Conservation (phyloP, 2,329 filamentous ascomycete genomes). For the Zalaria obscura region DNA sequence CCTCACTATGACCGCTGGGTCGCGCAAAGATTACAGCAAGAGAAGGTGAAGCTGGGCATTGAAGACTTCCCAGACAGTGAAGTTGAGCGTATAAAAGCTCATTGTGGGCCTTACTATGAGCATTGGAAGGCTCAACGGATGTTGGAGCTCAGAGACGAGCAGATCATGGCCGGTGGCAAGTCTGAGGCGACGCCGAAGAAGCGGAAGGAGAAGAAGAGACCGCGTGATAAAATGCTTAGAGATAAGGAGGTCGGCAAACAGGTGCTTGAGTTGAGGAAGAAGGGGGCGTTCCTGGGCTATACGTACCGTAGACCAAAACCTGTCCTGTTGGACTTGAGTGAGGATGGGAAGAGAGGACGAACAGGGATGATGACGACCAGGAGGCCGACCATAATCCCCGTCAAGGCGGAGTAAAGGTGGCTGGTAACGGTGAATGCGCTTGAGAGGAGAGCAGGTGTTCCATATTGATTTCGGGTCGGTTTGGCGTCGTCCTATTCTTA, state of each 20-base stretch:
- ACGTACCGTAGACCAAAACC: constrained; percentile 45
- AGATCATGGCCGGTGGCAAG: neutral
- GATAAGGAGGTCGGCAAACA: constrained; percentile 51
- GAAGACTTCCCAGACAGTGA: constrained; percentile 14
- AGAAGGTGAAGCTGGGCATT: constrained; percentile 17
- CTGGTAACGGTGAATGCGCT: no score
- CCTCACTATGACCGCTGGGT: constrained; percentile 10
- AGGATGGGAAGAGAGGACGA: neutral
- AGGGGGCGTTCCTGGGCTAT: constrained; percentile 78
- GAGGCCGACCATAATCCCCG: neutral
- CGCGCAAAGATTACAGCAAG: constrained; percentile 10
- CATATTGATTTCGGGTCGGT: no score
- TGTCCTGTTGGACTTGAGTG: neutral
- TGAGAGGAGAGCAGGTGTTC: no score
- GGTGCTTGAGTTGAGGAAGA: constrained; percentile 70
- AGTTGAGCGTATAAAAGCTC: constrained; percentile 15
- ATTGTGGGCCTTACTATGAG: constrained; percentile 15
- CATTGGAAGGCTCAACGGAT: constrained; percentile 14
- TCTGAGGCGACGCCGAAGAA: constrained; percentile 1
- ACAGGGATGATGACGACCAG: neutral
- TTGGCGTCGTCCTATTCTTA: no score
- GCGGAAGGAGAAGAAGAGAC: constrained; percentile 57
- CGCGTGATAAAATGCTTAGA: constrained; percentile 72
- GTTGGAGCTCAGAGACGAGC: constrained; percentile 11
- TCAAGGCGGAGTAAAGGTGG: neutral